Evolutionary conservation across 805 yeast genomes (phyloP).

Genomic region (Groenewaldozyma tartarivorans): DNA sequence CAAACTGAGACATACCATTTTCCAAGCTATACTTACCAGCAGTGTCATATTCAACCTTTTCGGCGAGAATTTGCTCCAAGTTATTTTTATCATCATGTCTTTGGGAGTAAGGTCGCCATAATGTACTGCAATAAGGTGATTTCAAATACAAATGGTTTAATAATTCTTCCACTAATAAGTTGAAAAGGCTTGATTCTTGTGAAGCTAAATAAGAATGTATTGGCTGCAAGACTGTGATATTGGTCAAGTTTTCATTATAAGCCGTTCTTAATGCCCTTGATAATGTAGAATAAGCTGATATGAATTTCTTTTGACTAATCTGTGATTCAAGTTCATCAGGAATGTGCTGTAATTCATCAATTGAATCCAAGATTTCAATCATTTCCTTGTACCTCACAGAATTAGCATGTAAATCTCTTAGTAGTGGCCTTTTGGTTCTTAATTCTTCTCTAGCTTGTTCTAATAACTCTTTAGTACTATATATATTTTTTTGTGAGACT

Average conservation of each 20-base stretch:
- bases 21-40: constrained; percentile 14
- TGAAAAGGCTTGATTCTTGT: constrained; percentile 44
- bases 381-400: constrained; percentile 55
- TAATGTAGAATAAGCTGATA: constrained; percentile 52
- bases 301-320: constrained; percentile 62
- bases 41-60: constrained; percentile 18
- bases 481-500: constrained; percentile 53
- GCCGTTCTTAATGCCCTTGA: constrained; percentile 31
- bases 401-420: constrained; percentile 56
- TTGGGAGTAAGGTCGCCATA: constrained; percentile 22
- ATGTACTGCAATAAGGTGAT: constrained; percentile 26
- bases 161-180: constrained; percentile 67
- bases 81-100: constrained; percentile 13
- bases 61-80: constrained; percentile 18
- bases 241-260: constrained; percentile 23
- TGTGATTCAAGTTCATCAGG: constrained; percentile 57
- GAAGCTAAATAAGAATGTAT: constrained; percentile 25
- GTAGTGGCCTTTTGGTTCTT: constrained; percentile 43
- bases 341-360: constrained; percentile 48
- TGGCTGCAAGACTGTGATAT: constrained; percentile 25
- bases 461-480: constrained; percentile 39
- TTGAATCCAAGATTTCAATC: constrained; percentile 59
- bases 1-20: constrained; percentile 18
- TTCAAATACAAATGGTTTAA: constrained; percentile 59
- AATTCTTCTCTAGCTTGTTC: constrained; percentile 41